Conservation (phyloP, 768 basidiomycete genomes). For the Leccinum subgranulosum region DNA sequence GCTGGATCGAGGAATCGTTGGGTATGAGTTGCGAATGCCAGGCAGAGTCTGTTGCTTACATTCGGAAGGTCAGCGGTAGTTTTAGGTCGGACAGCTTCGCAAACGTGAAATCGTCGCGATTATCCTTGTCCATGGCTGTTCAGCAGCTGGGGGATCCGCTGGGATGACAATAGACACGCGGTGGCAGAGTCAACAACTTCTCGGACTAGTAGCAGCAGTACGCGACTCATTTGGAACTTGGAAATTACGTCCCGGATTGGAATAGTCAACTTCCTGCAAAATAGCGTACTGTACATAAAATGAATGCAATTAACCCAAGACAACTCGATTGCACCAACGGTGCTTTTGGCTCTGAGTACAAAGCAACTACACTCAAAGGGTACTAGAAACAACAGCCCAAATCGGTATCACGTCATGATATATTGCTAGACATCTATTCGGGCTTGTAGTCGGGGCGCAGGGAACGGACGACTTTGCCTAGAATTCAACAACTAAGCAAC, state of each 20-base stretch:
- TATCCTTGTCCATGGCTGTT: conserved; percentile 51
- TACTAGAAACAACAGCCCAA: conserved; percentile 2
- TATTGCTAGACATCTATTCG: conserved; percentile 34
- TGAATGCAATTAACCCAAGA: conserved; percentile 3
- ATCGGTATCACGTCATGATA: conserved; percentile 8
- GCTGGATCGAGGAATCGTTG: conserved; percentile 36
- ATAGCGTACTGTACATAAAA: conserved; percentile 24
- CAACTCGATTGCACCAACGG: conserved; percentile 20
- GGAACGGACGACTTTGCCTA: conserved; percentile 87
- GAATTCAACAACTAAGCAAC: conserved; percentile 4
- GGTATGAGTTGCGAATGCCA: neutral
- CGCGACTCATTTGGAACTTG: conserved; percentile 2
- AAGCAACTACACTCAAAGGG: conserved; percentile 13
- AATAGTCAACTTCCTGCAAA: neutral
- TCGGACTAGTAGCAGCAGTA: neutral
- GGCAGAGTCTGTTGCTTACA: conserved; percentile 43
- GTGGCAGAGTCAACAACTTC: neutral
- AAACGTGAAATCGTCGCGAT: conserved; percentile 88
- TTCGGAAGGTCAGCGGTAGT: conserved; percentile 81
- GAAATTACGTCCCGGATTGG: neutral
- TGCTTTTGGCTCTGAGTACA: conserved; percentile 24
- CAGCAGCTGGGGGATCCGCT: neutral
- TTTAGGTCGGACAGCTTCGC: conserved; percentile 89
- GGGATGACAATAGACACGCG: neutral
- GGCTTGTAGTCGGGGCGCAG: conserved; percentile 84